These are phyloP conservation scores for Phytophthora pisi DNA, from an alignment of 352 stramenopile species.

Conservation along the genomic window DNA sequence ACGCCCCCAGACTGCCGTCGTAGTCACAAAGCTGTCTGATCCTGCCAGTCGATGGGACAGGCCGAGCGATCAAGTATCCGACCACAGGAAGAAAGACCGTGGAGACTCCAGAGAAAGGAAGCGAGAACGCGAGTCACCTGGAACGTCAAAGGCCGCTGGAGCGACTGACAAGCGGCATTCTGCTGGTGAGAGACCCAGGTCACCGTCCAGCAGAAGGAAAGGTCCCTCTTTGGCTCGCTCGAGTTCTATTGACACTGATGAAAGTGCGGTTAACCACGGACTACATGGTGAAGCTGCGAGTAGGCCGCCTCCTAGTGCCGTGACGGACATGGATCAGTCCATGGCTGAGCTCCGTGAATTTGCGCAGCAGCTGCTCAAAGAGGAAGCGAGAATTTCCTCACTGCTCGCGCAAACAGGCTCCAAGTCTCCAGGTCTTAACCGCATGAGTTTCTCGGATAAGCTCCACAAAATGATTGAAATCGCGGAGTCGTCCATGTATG, in stretches of 20 bases:
- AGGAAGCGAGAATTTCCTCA: constrained; percentile 59
- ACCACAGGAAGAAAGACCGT: constrained; percentile 7
- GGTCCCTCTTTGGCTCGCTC: constrained; percentile 11
- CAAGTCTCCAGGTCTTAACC: constrained; percentile 56
- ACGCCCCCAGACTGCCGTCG: constrained; percentile 42
- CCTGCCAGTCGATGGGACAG: constrained; percentile 12
- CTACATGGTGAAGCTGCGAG: constrained; percentile 11
- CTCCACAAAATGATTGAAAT: constrained; percentile 86
- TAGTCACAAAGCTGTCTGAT: constrained; percentile 45
- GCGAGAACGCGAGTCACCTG: constrained; percentile 20
- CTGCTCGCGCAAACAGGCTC: constrained; percentile 50
- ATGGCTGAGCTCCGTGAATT: constrained; percentile 67
- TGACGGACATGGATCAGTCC: constrained; percentile 37
- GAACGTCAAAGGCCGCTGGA: constrained; percentile 1
- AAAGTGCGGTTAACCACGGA: constrained; percentile 7
- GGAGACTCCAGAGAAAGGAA: constrained; percentile 13
- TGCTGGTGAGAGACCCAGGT: constrained; percentile 9
- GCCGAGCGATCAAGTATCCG: constrained; percentile 5
- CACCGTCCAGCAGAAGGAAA: constrained; percentile 8
- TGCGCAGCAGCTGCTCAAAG: constrained; percentile 60
- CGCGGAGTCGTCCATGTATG: constrained; percentile 70
- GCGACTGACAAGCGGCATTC: not conserved
- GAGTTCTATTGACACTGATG: constrained; percentile 10
- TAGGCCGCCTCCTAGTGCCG: not conserved
- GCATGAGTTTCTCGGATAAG: constrained; percentile 79